A percentile compares a stretch with the other conserved stretches of the same genome.
Conservation (phyloP, 108 stramenopile genomes). For the Cyclotella atomus region DNA sequence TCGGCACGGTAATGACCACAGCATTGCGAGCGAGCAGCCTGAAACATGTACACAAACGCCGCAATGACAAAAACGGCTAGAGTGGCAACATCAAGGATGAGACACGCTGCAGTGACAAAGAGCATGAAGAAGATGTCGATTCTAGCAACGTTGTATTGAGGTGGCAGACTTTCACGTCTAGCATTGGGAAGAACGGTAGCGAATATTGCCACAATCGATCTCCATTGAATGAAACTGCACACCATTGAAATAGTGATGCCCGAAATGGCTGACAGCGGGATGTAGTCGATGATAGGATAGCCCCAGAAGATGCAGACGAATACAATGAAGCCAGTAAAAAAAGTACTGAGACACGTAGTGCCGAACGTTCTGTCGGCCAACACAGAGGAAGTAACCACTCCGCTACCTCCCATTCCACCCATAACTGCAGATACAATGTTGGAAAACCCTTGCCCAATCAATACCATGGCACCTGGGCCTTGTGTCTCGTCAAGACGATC, state of each 20-base stretch:
- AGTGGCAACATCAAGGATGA: constrained; percentile 33
- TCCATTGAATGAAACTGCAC: constrained; percentile 52
- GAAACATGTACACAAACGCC: background rate
- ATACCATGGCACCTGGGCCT: constrained; percentile 40
- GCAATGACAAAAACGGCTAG: constrained; percentile 22
- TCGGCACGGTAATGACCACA: no score
- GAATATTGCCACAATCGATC: constrained; percentile 38
- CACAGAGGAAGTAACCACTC: constrained; percentile 40
- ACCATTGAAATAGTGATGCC: constrained; percentile 40
- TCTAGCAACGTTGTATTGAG: constrained; percentile 44
- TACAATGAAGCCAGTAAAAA: constrained; percentile 30
- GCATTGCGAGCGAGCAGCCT: background rate
- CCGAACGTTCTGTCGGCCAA: constrained; percentile 50
- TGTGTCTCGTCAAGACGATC: constrained; percentile 46
- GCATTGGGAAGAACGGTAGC: constrained; percentile 36
- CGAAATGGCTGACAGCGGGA: constrained; percentile 46
- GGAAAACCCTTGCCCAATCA: constrained; percentile 43
- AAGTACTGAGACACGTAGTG: constrained; percentile 47
- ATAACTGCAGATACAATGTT: constrained; percentile 45
- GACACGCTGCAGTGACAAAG: constrained; percentile 23
- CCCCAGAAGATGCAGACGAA: constrained; percentile 41
- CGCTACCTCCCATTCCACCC: constrained; percentile 53
- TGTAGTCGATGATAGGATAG: constrained; percentile 46
- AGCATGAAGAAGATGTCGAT: constrained; percentile 33
- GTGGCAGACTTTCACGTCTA: constrained; percentile 35